Percentiles rank a stretch among this genome's conserved stretches.
Conservation (phyloP, 1,284 basidiomycete species). For the Melampsora americana region DNA sequence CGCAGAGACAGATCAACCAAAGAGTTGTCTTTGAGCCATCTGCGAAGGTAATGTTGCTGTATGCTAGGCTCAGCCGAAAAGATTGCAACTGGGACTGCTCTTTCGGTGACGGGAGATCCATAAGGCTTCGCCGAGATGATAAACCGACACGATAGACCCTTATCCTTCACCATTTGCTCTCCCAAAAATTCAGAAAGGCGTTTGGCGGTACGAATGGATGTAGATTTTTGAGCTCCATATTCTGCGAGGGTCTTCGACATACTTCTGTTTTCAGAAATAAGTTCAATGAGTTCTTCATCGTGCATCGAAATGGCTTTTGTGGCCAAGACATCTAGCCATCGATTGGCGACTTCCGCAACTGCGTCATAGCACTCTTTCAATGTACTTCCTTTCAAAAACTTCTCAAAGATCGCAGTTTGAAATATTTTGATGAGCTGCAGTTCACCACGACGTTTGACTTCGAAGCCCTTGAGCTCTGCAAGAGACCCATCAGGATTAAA, state of each 20-base stretch:
- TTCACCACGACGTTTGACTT: slow-evolving; percentile 96
- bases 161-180: slow-evolving; percentile 99
- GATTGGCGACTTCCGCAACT: slow-evolving; percentile 88
- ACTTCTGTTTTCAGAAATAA: slow-evolving; percentile 96
- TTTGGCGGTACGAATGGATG: slow-evolving; percentile 92
- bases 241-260: slow-evolving; percentile 97
- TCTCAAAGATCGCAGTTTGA: slow-evolving; percentile 97
- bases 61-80: slow-evolving; percentile 91
- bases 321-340: slow-evolving; percentile 95
- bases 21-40: slow-evolving; percentile 92
- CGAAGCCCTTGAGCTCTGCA: slow-evolving; percentile 97
- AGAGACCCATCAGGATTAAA: slow-evolving; percentile 97
- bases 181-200: slow-evolving; percentile 96
- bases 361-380: slow-evolving; percentile 93
- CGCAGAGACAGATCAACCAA: slow-evolving; percentile 86
- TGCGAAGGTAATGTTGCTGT: slow-evolving; percentile 85
- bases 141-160: slow-evolving; percentile 97
- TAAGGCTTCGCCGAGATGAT: slow-evolving; percentile 93
- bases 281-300: slow-evolving; percentile 91
- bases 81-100: slow-evolving; percentile 96
- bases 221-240: slow-evolving; percentile 94
- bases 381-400: slow-evolving; percentile 86
- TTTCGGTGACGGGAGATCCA: slow-evolving; percentile 93
- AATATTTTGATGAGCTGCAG: slow-evolving; percentile 99
- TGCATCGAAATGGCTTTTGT: slow-evolving; percentile 76